Conservation (phyloP, 495 filamentous ascomycete genomes). For the Penicillium silybi region DNA sequence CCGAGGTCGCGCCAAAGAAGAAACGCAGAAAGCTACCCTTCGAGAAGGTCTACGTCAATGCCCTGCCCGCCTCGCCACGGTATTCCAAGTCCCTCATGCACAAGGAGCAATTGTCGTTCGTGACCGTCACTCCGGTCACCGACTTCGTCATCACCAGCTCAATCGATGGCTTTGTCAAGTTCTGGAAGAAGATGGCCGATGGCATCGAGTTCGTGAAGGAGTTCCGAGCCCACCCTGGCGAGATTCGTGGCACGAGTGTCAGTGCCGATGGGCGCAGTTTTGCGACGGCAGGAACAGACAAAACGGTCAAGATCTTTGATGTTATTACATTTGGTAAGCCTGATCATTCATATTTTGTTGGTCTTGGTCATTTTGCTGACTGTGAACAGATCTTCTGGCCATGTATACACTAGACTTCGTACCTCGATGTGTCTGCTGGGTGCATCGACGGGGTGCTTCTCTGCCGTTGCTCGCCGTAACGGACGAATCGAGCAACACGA, state of each 20-base stretch:
- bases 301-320: conserved; percentile 93
- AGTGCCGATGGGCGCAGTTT: conserved; percentile 92
- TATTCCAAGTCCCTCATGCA: conserved; percentile 99
- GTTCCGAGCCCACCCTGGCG: conserved; percentile 84
- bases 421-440: conserved; percentile 85
- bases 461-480: conserved; percentile 87
- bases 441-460: conserved; percentile 83
- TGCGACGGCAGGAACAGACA: conserved; percentile 82
- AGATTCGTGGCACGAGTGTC: conserved; percentile 75
- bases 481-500: conserved; percentile 63
- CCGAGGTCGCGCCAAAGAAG: conserved; percentile 73
- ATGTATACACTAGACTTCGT: conserved; percentile 71
- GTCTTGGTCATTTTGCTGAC: conserved; percentile 10
- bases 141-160: conserved; percentile 95
- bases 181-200: conserved; percentile 94
- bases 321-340: conserved; percentile 79
- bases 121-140: conserved; percentile 80
- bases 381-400: conserved; percentile 64
- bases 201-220: conserved; percentile 98
- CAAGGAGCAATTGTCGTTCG: conserved; percentile 84
- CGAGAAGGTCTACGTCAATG: conserved; percentile 90
- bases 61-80: conserved; percentile 73
- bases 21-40: conserved; percentile 87
- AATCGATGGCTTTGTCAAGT: conserved; percentile 90
- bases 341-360: neutral